phyloP scores from a whole-genome alignment of 2,329 filamentous ascomycete genomes.

The Fusarium dimerum region DNA sequence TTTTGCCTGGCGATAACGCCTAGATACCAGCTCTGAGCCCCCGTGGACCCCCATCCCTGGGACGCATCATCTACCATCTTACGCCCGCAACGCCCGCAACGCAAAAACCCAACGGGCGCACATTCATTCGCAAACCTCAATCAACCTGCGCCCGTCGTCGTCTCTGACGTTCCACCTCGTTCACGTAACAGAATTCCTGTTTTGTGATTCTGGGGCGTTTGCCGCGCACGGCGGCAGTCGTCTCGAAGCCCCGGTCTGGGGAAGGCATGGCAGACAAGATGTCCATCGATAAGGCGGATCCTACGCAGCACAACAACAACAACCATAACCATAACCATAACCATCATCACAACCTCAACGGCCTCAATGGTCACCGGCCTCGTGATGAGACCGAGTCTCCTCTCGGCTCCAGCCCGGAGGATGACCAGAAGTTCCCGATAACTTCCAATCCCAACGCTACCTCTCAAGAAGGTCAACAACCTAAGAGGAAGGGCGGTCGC shows the following conservation, averaged over 20 bases:
- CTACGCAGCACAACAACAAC: conserved; percentile 34
- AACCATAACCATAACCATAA: conserved; percentile 15
- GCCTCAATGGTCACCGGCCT: conserved; percentile 37
- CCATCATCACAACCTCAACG: conserved; percentile 27
- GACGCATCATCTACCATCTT: conserved; percentile 29
- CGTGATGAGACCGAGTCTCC: conserved; percentile 64
- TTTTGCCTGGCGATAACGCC: not conserved
- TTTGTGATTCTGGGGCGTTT: conserved; percentile 39
- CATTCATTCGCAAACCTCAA: conserved; percentile 28
- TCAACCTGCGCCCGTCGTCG: conserved; percentile 31
- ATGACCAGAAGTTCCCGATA: conserved; percentile 45
- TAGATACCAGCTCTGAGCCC: conserved; percentile 10
- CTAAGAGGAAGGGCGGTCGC: conserved; percentile 95
- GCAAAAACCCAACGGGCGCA: conserved; percentile 39
- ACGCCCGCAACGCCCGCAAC: conserved; percentile 39
- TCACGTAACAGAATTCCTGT: conserved; percentile 37
- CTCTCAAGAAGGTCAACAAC: conserved; percentile 60
- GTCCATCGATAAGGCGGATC: conserved; percentile 61
- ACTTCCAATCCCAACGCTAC: conserved; percentile 31
- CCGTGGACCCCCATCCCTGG: conserved; percentile 33
- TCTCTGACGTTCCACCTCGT: conserved; percentile 31
- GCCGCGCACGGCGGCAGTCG: conserved; percentile 39
- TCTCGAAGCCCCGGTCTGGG: conserved; percentile 31
- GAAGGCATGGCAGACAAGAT: conserved; percentile 66
- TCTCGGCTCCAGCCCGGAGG: conserved; percentile 60